Base-by-base conservation (phyloP, 768 basidiomycete genomes). In the Lentinula edodes region DNA sequence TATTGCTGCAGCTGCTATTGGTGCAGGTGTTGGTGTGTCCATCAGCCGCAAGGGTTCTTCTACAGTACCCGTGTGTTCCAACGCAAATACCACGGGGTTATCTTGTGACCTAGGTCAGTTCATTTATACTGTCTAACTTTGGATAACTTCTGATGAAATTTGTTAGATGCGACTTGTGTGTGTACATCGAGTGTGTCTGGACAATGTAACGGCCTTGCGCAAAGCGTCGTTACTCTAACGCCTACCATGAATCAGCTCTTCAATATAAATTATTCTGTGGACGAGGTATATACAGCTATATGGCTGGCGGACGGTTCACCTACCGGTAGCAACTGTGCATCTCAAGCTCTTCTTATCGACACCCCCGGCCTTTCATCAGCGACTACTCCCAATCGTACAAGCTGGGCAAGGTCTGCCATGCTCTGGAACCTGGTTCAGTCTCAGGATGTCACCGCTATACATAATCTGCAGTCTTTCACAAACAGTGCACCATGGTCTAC, bases 381-480 rank as follows among this genome's bases (percentile, higher is more conserved):
- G 6, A 71, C 60, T 9, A 75, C 75, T 45, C 80, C 82, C 13
- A 83, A 82, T 64, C 76, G 83, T 38, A 83, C 83, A 6, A 65
- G 69, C 23, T 89, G 86, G 86, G 81, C 83, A 0, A 82, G 82
- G 68, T 69, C 81, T 5, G 82, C 85, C 16, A 65, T 89, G 38
- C 73, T 89, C 2, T 89, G 85, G 84, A 83, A 82, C 65, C 70
- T 84, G 10, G 73, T 83, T 5, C 74, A 80, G 66, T 82, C 83
- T 0, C 79, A 81, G 64, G 78, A 87, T 69, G 57, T 73, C 6
- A 66, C 66, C 28, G 68, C 76, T 5, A 72, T 78, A 18, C 55
- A 65, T 43, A 67, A 67, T 20, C 69, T 88, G 63, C 81, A 79
- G 61, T 61, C 73, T 5, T 87, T 82, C 64, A 76, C 86, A 35